These are phyloP conservation scores for Boletus rex-veris DNA, from an alignment of 768 basidiomycete species.

Conservation along the genomic window DNA sequence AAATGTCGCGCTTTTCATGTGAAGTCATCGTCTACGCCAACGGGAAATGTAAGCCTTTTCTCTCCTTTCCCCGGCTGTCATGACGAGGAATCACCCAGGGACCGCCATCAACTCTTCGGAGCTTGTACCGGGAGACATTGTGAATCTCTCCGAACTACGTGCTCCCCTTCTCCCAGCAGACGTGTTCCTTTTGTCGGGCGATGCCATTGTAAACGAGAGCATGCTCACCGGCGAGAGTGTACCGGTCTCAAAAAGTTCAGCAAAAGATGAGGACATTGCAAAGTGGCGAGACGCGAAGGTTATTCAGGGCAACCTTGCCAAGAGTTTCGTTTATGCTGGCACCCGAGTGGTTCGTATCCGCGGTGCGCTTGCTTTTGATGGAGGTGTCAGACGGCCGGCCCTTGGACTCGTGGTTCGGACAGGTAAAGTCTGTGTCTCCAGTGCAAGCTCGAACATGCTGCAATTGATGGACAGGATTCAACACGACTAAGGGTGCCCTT, in stretches of 20 bases:
- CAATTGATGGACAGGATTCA: constrained; percentile 62
- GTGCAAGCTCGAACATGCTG: background rate
- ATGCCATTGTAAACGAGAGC: constrained; percentile 97
- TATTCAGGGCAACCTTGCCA: constrained; percentile 58
- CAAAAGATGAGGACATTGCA: constrained; percentile 72
- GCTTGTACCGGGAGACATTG: constrained; percentile 88
- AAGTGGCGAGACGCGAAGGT: constrained; percentile 69
- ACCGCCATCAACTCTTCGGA: constrained; percentile 64
- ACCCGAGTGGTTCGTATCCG: constrained; percentile 88
- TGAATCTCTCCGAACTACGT: constrained; percentile 79
- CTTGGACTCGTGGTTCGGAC: constrained; percentile 84
- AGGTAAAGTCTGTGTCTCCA: constrained; percentile 42
- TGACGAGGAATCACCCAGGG: constrained; percentile 47
- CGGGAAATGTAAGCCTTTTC: constrained; percentile 57
- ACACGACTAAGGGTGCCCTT: constrained; percentile 95
- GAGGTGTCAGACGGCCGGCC: constrained; percentile 54
- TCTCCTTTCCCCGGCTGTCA: background rate
- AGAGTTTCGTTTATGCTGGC: constrained; percentile 85
- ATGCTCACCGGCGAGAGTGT: constrained; percentile 99
- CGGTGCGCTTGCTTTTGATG: constrained; percentile 53
- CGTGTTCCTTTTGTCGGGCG: constrained; percentile 88
- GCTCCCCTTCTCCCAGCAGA: constrained; percentile 83
- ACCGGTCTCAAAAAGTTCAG: constrained; percentile 87
- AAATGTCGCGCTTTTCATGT: constrained; percentile 92
- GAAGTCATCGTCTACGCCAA: constrained; percentile 66